These are phyloP conservation scores for Ceratocystis cacaofunesta DNA, from an alignment of 2,329 filamentous ascomycete species.

Conservation along the genomic window DNA sequence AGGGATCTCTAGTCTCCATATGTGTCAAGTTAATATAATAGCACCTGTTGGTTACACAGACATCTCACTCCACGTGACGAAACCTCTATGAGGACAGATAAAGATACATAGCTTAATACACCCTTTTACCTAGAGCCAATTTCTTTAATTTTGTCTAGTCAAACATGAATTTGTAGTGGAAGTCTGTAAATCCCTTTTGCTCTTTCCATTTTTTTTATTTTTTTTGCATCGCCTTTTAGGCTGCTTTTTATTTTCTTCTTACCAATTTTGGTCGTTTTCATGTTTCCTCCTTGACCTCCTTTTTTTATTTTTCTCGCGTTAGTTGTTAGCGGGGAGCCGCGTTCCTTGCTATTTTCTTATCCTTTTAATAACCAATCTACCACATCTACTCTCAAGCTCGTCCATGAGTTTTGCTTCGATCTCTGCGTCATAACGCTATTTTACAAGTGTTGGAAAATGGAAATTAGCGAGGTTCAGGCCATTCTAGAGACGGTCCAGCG, in stretches of 20 bases:
- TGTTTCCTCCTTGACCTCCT: conserved; percentile 1
- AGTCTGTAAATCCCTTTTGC: not conserved
- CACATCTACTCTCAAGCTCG: not conserved
- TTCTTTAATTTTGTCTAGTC: too few species aligned
- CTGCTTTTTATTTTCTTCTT: not conserved
- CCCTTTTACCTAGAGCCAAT: too few species aligned
- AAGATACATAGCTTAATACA: too few species aligned
- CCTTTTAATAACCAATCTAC: not conserved
- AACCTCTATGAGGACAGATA: too few species aligned
- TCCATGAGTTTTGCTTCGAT: not conserved
- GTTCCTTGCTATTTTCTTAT: not conserved
- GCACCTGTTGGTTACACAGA: too few species aligned
- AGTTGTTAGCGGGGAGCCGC: not conserved
- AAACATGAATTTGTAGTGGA: too few species aligned
- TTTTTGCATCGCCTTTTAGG: not conserved
- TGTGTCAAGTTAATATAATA: too few species aligned
- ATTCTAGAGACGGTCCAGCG: conserved; percentile 38
- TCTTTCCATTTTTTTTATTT: not conserved
- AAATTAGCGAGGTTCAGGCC: conserved; percentile 45
- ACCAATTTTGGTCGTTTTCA: not conserved
- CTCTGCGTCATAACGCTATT: not conserved
- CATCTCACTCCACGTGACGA: too few species aligned
- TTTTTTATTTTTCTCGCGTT: conserved; percentile 3
- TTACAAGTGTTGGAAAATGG: conserved; percentile 33
- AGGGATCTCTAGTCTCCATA: too few species aligned